These are phyloP conservation scores for Coccomyxa subellipsoidea DNA, from an alignment of 163 green algal genomes.

Conservation along the genomic window DNA sequence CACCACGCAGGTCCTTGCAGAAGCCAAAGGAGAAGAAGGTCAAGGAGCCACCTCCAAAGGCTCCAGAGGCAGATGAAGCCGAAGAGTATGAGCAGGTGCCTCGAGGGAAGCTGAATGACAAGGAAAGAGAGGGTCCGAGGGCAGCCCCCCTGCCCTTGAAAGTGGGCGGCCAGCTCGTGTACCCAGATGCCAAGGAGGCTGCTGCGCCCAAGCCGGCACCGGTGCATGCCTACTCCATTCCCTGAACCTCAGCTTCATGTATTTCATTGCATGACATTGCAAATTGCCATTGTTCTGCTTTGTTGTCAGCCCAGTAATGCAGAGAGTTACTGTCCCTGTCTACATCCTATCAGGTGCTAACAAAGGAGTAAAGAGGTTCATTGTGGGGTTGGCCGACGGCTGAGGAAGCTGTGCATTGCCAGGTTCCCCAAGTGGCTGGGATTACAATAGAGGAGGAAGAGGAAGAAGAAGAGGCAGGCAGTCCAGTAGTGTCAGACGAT, in stretches of 20 bases:
- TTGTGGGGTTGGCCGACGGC: too few relatives aligned
- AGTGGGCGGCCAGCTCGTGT: conserved; percentile 54
- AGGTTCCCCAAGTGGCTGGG: background rate
- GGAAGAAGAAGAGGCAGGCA: conserved; percentile 15
- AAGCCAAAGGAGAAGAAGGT: conserved; percentile 8
- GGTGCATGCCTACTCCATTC: background rate
- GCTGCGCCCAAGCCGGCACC: background rate
- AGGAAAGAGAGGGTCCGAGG: background rate
- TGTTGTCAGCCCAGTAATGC: too few relatives aligned
- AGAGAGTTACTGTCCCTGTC: too few relatives aligned
- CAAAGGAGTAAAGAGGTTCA: too few relatives aligned
- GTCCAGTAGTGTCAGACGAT: conserved; percentile 5
- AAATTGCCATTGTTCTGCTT: background rate
- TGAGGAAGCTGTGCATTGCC: too few relatives aligned
- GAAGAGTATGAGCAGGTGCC: conserved; percentile 56
- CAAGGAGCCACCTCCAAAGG: background rate
- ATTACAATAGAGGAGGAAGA: conserved; percentile 16
- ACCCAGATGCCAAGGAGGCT: conserved; percentile 12
- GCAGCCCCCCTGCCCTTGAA: conserved; percentile 58
- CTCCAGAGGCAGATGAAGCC: background rate
- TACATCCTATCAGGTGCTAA: too few relatives aligned
- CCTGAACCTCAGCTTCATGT: too few relatives aligned
- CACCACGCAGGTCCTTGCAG: background rate
- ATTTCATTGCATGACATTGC: too few relatives aligned
- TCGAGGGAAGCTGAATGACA: conserved; percentile 12